These are phyloP conservation scores for Loxodes magnus DNA, from an alignment of 73 alveolate species.

Conservation along the genomic window DNA sequence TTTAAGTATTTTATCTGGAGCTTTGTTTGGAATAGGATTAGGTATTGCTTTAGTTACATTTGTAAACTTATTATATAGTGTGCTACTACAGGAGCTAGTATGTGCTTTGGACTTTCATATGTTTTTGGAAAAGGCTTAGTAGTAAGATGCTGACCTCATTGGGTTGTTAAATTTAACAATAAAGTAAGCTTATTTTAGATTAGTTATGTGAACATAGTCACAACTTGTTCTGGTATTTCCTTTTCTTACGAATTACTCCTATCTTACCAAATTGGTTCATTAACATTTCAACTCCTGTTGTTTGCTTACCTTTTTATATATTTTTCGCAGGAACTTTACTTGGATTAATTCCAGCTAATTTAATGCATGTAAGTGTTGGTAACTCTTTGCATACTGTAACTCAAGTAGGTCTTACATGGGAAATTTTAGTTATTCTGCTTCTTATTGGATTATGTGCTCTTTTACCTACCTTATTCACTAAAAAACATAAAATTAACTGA, in stretches of 20 bases:
- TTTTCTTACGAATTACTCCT: conserved; percentile 73
- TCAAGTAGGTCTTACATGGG: conserved; percentile 28
- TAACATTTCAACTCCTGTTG: conserved; percentile 60
- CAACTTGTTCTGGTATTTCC: conserved; percentile 52
- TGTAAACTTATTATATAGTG: conserved; percentile 18
- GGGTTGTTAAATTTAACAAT: conserved; percentile 28
- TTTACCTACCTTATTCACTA: neutral
- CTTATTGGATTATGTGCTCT: neutral
- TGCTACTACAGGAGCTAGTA: conserved; percentile 68
- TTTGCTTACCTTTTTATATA: conserved; percentile 50
- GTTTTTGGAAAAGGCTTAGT: conserved; percentile 61
- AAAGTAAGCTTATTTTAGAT: no score
- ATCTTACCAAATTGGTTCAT: conserved; percentile 67
- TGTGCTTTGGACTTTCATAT: conserved; percentile 54
- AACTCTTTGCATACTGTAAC: conserved; percentile 37
- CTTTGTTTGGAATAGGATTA: conserved; percentile 52
- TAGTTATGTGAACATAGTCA: conserved; percentile 30
- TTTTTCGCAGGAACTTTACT: conserved; percentile 52
- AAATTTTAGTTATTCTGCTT: neutral
- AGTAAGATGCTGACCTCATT: conserved; percentile 30
- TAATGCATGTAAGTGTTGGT: conserved; percentile 61
- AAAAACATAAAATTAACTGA: neutral
- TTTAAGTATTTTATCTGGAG: conserved; percentile 64
- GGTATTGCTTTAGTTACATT: conserved; percentile 58
- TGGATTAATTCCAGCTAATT: conserved; percentile 72